phyloP scores from a whole-genome alignment of 176 grass and related monocot genomes.

The Poa annua region DNA sequence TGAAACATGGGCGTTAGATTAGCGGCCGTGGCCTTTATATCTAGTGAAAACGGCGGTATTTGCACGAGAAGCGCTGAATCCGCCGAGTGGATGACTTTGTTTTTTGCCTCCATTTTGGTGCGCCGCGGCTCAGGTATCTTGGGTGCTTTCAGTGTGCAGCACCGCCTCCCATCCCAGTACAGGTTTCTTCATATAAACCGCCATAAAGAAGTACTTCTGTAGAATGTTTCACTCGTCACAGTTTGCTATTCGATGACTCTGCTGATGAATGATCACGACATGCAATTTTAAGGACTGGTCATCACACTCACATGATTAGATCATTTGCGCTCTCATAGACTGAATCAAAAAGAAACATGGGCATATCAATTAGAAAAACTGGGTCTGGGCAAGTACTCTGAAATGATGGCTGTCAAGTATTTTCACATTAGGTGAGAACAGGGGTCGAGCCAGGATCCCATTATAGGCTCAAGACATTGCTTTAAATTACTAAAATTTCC shows the following conservation, averaged over 20 bases:
- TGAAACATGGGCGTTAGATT: background rate
- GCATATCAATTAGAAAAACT: background rate
- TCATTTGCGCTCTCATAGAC: background rate
- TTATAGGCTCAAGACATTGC: too few species aligned
- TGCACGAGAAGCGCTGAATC: background rate
- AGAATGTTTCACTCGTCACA: too few species aligned
- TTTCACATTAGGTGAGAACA: too few species aligned
- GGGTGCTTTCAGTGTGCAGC: background rate
- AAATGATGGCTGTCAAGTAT: background rate
- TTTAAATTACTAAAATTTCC: too few species aligned
- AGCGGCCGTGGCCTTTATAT: background rate
- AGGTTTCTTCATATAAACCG: background rate
- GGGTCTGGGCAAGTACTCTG: background rate
- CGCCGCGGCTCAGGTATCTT: background rate
- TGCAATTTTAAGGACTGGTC: background rate
- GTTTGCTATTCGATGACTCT: background rate
- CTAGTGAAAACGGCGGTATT: background rate
- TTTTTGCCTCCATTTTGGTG: background rate
- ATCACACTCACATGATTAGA: background rate
- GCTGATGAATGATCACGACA: background rate
- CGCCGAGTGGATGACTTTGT: background rate
- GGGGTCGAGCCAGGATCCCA: too few species aligned
- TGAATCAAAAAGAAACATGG: background rate
- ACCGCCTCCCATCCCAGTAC: background rate
- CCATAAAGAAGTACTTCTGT: background rate